Conservation (phyloP, 2,329 filamentous ascomycete species). For the Colletotrichum limetticola region DNA sequence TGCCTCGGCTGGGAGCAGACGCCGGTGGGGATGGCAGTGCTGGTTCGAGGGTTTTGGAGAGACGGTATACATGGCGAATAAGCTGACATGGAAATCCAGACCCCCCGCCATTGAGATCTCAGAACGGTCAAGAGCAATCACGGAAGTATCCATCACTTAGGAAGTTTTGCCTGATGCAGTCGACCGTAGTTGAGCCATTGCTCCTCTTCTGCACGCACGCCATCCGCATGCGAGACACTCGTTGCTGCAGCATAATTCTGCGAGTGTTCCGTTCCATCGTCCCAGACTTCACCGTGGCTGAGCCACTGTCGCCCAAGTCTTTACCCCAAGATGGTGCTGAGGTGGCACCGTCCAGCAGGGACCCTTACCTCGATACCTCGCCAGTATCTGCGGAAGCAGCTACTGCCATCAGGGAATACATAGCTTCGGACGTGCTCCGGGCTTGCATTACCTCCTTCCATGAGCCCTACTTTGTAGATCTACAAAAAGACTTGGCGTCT, state of each 20-base stretch:
- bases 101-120: conserved; percentile 42
- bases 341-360: conserved; percentile 24
- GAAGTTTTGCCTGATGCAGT: conserved; percentile 83
- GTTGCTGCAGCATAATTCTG: conserved; percentile 87
- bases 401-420: conserved; percentile 84
- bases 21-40: neutral
- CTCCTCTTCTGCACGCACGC: conserved; percentile 92
- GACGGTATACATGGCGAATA: neutral
- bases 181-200: conserved; percentile 84
- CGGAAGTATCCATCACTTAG: conserved; percentile 71
- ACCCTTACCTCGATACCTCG: conserved; percentile 48
- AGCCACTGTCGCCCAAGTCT: conserved; percentile 42
- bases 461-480: conserved; percentile 95
- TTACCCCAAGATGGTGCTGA: conserved; percentile 41
- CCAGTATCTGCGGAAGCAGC: conserved; percentile 65
- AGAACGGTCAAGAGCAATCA: conserved; percentile 42
- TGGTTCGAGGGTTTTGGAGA: neutral
- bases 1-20: neutral
- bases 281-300: conserved; percentile 72
- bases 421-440: conserved; percentile 88
- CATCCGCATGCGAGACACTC: conserved; percentile 88
- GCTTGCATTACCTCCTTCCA: conserved; percentile 91
- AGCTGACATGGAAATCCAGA: conserved; percentile 40
- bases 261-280: conserved; percentile 88
- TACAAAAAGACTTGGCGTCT: conserved; percentile 90